Percentiles rank a stretch among this genome's conserved stretches.
Evolutionary conservation across 2,329 filamentous ascomycete genomes (phyloP).

Genomic region (Colletotrichum chlorophyti): DNA sequence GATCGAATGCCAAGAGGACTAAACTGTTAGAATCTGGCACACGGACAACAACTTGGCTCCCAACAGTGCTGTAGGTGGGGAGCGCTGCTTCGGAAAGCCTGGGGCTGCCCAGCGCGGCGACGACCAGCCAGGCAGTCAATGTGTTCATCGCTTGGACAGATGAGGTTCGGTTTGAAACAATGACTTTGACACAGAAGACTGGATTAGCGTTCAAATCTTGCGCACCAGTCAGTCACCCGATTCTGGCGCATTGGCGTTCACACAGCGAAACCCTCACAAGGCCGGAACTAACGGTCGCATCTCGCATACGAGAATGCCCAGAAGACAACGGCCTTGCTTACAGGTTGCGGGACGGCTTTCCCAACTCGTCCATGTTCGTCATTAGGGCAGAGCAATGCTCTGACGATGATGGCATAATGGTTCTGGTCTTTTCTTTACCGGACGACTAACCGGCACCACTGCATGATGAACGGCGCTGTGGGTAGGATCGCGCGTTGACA

Average conservation of each 20-base stretch:
- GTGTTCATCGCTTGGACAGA: conserved; percentile 18
- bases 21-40: background rate
- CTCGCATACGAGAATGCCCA: background rate
- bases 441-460: conserved; percentile 3
- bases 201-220: background rate
- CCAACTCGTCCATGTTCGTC: background rate
- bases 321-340: background rate
- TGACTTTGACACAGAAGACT: conserved; percentile 5
- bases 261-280: too few species aligned
- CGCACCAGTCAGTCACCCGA: background rate
- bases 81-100: background rate
- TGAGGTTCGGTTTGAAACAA: conserved; percentile 14
- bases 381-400: conserved; percentile 3
- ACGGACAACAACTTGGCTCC: too few species aligned
- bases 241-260: conserved; percentile 1
- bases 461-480: background rate
- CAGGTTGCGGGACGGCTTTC: background rate
- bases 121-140: background rate
- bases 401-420: background rate
- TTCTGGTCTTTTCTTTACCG: background rate
- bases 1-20: conserved; percentile 19
- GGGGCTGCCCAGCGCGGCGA: background rate
- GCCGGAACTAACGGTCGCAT: too few species aligned
- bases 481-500: background rate
- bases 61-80: too few species aligned